Percentiles rank a stretch among this genome's conserved stretches.
Conservation (phyloP, 2,329 filamentous ascomycete species). For the Cercospora nicotianae region DNA sequence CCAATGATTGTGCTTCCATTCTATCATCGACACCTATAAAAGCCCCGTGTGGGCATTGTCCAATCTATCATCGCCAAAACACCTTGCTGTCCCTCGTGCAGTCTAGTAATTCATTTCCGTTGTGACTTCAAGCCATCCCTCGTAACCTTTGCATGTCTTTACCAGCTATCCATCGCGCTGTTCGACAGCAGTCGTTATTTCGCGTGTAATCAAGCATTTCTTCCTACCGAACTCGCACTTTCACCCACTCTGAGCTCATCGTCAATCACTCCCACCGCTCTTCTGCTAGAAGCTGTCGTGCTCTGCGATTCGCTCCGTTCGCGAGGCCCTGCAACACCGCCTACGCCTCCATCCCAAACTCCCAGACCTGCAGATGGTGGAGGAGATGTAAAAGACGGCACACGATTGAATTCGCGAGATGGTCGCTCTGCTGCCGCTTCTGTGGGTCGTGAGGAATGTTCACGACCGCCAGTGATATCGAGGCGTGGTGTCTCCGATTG, state of each 20-base stretch:
- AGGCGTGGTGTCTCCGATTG: conserved; percentile 33
- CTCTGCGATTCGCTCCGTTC: conserved; percentile 42
- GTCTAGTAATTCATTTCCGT: conserved; percentile 9
- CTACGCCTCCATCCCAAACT: conserved; percentile 37
- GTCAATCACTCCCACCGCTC: conserved; percentile 30
- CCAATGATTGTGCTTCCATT: neutral
- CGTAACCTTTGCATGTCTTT: conserved; percentile 9
- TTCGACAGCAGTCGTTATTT: neutral
- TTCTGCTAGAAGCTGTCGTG: conserved; percentile 38
- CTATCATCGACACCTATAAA: neutral
- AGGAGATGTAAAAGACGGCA: conserved; percentile 20
- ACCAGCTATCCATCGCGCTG: conserved; percentile 10
- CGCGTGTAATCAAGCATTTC: conserved; percentile 1
- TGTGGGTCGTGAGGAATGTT: conserved; percentile 9
- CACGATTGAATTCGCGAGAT: conserved; percentile 16
- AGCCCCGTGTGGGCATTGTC: conserved; percentile 11
- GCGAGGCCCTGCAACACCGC: conserved; percentile 38
- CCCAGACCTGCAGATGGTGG: conserved; percentile 25
- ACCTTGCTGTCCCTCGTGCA: conserved; percentile 1
- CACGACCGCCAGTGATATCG: conserved; percentile 13
- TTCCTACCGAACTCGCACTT: conserved; percentile 37
- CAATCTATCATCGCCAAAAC: conserved; percentile 4
- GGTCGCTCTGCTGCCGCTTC: neutral
- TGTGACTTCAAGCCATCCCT: neutral
- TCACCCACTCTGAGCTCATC: conserved; percentile 41